phyloP scores from a whole-genome alignment of 106 monocot genomes.

The Alisma plantagoaquatica region DNA sequence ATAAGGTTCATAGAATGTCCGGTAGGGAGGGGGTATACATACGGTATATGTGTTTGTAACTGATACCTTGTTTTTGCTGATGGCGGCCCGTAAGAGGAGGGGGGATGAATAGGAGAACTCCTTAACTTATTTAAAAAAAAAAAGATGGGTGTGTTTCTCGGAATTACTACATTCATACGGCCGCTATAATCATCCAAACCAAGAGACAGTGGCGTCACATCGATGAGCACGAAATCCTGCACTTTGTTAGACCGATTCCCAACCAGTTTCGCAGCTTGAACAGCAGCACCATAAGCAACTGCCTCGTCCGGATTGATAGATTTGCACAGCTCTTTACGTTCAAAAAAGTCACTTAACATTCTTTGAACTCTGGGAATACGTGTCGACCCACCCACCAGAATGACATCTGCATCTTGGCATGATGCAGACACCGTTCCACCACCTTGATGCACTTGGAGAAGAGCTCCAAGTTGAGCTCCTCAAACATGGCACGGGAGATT shows the following conservation, averaged over 20 bases:
- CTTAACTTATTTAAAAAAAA: no score
- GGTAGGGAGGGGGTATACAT: no score
- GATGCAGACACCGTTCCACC: conserved; percentile 49
- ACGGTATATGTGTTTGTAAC: no score
- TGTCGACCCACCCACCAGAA: conserved; percentile 10
- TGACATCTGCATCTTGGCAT: conserved; percentile 17
- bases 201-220: conserved; percentile 19
- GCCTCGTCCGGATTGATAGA: conserved; percentile 15
- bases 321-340: conserved; percentile 36
- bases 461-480: no score
- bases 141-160: conserved; percentile 51
- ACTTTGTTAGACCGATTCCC: conserved; percentile 27
- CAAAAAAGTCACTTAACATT: conserved; percentile 24
- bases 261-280: conserved; percentile 10
- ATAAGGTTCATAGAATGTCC: no score
- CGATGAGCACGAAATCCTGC: conserved; percentile 30
- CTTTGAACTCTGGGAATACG: conserved; percentile 36
- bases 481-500: no score
- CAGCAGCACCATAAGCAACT: conserved; percentile 9
- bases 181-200: conserved; percentile 5
- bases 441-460: conserved; percentile 48
- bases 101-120: no score
- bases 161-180: conserved; percentile 8
- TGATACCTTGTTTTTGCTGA: no score
- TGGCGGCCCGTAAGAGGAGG: no score